Evolutionary conservation across 2,329 filamentous ascomycete species (phyloP), one percentile per base, ranked within the genome.

Genomic region (Hypoxylon sp.): DNA sequence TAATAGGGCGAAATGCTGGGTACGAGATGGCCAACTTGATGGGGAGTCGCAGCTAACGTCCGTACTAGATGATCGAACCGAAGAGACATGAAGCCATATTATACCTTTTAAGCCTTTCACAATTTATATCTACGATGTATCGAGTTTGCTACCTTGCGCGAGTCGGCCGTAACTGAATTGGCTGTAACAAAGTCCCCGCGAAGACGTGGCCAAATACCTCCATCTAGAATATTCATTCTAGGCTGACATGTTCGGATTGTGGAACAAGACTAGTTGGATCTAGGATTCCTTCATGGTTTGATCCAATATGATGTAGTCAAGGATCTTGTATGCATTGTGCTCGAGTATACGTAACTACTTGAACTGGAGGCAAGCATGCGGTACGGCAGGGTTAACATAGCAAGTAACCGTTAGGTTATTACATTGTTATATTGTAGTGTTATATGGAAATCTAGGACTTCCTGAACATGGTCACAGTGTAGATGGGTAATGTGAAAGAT

Each of bases 1-100:
- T 75, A 36, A 26, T 75, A 36, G 73, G 75, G 54, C 71, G 74
- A 53, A 75, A 69, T 56, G 61, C 56, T 68, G 74, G 71, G 75
- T 77, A 77, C 66, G 75, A 74, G 67, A 70, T 75, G 70, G 64
- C 33, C 50, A 58, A 72, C 52, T 32, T 70, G 20, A 55, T 24
- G 40, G 63, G 50, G 53, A 57, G 49, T 58, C 64, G 56, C 45
- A 61, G 70, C 73, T 75, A 68, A 75, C 71, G 24, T 60, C 57
- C 40, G 22, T 66, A 42, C 33, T 52, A 75, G 74, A 73, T 74
- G 61, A 74, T 54, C 68, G 55, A 63, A 61, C 58, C 53, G 53
- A 32, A 53, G 26, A 62, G 26, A 57, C 18, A 50, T 53, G 18
- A 53, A 33, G n/a, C n/a, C n/a, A n/a, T 32, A 42, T 57, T n/a